phyloP scores from a whole-genome alignment of 805 yeast species.

The Candida stauntonica region DNA sequence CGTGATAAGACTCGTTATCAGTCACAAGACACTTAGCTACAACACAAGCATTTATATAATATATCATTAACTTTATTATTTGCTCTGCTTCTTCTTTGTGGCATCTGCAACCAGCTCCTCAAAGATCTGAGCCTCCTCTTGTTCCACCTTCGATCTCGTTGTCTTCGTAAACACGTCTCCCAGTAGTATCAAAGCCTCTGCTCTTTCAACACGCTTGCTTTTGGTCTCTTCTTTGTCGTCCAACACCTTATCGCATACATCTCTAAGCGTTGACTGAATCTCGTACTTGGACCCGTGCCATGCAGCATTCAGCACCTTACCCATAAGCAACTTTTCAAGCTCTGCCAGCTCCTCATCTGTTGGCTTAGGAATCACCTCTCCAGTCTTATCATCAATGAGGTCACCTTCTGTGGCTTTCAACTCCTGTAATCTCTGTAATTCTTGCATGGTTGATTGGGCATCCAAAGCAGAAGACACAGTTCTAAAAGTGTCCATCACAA shows the following conservation, averaged over 20 bases:
- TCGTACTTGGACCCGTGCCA: slow-evolving; percentile 82
- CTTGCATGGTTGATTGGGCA: slow-evolving; percentile 76
- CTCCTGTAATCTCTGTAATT: slow-evolving; percentile 62
- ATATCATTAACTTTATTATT: too few relatives aligned
- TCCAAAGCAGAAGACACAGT: slow-evolving; percentile 72
- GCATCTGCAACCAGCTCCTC: slow-evolving; percentile 64
- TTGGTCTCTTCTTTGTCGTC: slow-evolving; percentile 50
- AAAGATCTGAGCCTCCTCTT: slow-evolving; percentile 71
- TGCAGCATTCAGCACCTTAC: slow-evolving; percentile 77
- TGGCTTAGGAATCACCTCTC: slow-evolving; percentile 54
- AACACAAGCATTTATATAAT: too few relatives aligned
- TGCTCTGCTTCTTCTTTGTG: slow-evolving; percentile 35
- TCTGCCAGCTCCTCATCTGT: slow-evolving; percentile 62
- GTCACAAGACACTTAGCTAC: too few relatives aligned
- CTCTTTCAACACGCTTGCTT: slow-evolving; percentile 50
- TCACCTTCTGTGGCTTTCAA: slow-evolving; percentile 36
- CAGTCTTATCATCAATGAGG: slow-evolving; percentile 40
- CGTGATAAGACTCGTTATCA: too few relatives aligned
- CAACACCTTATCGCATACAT: slow-evolving; percentile 63
- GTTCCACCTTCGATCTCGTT: slow-evolving; percentile 62
- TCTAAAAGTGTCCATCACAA: slow-evolving; percentile 65
- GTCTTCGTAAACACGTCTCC: slow-evolving; percentile 60
- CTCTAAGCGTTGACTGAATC: slow-evolving; percentile 66
- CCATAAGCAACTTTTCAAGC: slow-evolving; percentile 69
- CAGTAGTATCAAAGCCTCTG: slow-evolving; percentile 54